Base-by-base conservation (phyloP, 257 asterid genomes). In the Lycium barbarum region DNA sequence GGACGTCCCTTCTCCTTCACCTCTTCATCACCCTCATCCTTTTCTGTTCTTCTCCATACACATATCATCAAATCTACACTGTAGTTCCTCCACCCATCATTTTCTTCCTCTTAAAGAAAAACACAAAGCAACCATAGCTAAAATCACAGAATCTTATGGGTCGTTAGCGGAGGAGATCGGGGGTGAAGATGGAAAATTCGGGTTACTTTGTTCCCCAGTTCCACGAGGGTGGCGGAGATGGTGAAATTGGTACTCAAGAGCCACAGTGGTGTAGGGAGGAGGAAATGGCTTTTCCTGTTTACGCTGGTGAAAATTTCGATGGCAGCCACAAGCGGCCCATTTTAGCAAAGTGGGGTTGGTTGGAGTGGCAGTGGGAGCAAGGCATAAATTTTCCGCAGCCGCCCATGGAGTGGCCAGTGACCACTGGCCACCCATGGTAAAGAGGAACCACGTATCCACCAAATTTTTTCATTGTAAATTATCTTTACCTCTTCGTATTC, bases 81-180 rank as follows among this genome's bases (percentile, higher is more conserved):
- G 40, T 26, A 63, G 40, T 63, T 63, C 71, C 71, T 47, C 51
- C 6, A 9, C 9, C 7, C 40, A 63, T 63, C 18, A 63, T 26
- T 22, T 63, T 10, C 38, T 63, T 63, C 71, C 71, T 63, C 70
- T 63, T 22, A 63, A 63, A 26, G 33, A 26, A 54, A 11, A 62
- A 62, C 70, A 63, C 71, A 26, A 26, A 63, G 40, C 71, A 17
- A 63, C 71, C 71, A 63, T 63, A 22, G 71, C 71, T 22, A 22
- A 63, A 63, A 63, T 10, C 15, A 4, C 40, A 22, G 40, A 63
- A 22, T 54, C 17, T 63, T 63, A 63, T 63, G 71, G 35, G 17
- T 63, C 40, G 36, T 54, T 12, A 13, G 57, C 57, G 3, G 59
- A 54, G 59, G 59, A 2, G 71, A 63, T 63, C 18, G 9, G 7